A percentile compares a stretch with the other conserved stretches of the same genome.
phyloP scores from a whole-genome alignment of 768 basidiomycete genomes.

The Tylopilus balloui region DNA sequence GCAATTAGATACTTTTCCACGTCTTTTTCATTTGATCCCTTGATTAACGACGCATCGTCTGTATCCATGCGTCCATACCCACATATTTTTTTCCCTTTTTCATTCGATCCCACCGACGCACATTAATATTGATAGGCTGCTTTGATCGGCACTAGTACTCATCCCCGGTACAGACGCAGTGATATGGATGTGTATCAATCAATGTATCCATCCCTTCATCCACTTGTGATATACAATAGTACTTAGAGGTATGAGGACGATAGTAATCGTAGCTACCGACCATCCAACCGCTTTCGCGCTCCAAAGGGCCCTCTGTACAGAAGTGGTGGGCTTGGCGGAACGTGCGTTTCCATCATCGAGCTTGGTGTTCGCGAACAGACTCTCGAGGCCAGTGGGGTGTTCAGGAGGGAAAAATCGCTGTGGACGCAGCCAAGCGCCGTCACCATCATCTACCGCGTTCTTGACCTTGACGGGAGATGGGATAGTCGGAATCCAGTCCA shows the following conservation, averaged over 20 bases:
- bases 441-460: constrained; percentile 33
- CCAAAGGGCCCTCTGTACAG: not conserved
- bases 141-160: constrained; percentile 10
- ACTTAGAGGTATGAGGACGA: constrained; percentile 19
- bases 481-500: constrained; percentile 70
- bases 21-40: not conserved
- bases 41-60: constrained; percentile 2
- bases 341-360: constrained; percentile 41
- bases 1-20: constrained; percentile 12
- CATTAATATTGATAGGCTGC: constrained; percentile 7
- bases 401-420: constrained; percentile 78
- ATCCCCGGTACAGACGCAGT: constrained; percentile 4
- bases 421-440: constrained; percentile 55
- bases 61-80: constrained; percentile 23
- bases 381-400: constrained; percentile 71
- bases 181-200: constrained; percentile 15
- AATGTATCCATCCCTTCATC: constrained; percentile 20
- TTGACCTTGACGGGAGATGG: constrained; percentile 20
- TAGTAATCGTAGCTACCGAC: constrained; percentile 6
- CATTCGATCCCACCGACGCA: not conserved
- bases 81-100: not conserved
- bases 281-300: constrained; percentile 6
- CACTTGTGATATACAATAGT: constrained; percentile 21
- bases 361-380: constrained; percentile 58
- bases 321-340: not conserved